Conservation (phyloP, 2,329 filamentous ascomycete species). For the Pseudogymnoascus sp. region DNA sequence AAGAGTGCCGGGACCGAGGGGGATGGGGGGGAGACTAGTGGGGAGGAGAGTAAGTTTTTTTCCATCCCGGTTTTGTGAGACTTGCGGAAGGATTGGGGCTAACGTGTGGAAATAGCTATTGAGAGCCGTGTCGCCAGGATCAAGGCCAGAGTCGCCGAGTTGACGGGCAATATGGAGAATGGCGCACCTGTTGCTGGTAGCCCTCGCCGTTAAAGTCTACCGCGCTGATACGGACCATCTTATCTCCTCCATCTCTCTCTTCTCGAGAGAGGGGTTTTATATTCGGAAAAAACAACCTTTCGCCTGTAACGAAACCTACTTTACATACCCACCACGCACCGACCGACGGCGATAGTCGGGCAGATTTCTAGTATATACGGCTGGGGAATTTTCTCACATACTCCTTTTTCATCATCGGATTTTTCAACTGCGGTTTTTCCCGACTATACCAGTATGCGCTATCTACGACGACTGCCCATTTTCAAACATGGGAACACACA, state of each 20-base stretch:
- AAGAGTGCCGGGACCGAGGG: conserved; percentile 53
- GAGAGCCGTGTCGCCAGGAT: conserved; percentile 95
- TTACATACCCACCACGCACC: not conserved
- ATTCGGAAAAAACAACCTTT: not conserved
- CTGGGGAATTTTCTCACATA: not conserved
- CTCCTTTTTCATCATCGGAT: too few species aligned
- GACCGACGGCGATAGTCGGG: not conserved
- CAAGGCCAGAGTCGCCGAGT: conserved; percentile 90
- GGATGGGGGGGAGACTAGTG: conserved; percentile 85
- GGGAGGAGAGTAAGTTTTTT: conserved; percentile 81
- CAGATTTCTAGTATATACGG: not conserved
- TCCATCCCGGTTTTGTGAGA: not conserved
- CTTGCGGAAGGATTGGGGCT: conserved; percentile 17
- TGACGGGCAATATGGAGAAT: conserved; percentile 75
- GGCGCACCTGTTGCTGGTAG: not conserved
- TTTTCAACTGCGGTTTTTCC: too few species aligned
- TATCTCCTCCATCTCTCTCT: not conserved
- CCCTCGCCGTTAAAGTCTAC: not conserved
- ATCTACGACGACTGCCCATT: not conserved
- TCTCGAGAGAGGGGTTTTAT: not conserved
- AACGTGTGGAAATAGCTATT: conserved; percentile 58
- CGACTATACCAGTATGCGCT: not conserved
- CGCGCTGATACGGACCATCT: not conserved
- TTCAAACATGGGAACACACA: not conserved
- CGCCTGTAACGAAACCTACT: not conserved